A percentile compares a stretch with the other conserved stretches of the same genome.
Conservation (phyloP, 1,284 basidiomycete genomes). For the Rhizoctonia solani region DNA sequence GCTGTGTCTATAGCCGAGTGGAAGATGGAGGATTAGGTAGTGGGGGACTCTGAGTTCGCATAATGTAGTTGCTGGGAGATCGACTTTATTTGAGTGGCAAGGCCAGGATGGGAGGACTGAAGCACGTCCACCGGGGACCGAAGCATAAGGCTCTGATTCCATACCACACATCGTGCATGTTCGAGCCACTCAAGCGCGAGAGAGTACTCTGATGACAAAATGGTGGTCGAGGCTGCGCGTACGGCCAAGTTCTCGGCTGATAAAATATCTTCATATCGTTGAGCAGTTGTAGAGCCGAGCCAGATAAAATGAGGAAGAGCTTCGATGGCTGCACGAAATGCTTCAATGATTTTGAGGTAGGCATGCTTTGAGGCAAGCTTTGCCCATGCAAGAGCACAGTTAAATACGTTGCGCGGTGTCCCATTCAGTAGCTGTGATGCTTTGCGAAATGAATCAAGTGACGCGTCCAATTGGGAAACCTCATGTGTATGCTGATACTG, state of each 20-base stretch:
- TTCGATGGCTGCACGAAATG: conserved; percentile 2
- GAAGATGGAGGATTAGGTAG: background rate
- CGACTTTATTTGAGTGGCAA: background rate
- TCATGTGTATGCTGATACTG: background rate
- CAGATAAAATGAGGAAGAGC: conserved; percentile 27
- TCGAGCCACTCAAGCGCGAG: background rate
- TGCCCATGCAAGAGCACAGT: background rate
- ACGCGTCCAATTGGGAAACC: background rate
- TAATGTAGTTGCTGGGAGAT: background rate
- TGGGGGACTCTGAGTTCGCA: background rate
- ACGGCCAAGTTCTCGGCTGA: conserved; percentile 4
- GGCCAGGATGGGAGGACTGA: background rate
- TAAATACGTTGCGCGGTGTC: background rate
- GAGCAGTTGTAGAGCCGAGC: background rate
- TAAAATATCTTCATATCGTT: background rate
- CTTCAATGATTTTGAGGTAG: background rate
- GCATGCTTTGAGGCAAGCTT: background rate
- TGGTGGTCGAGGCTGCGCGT: conserved; percentile 11
- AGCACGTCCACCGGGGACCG: background rate
- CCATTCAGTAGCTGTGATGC: background rate
- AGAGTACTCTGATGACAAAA: background rate
- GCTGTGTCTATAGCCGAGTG: too few species aligned
- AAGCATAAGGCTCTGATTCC: background rate
- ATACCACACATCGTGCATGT: background rate
- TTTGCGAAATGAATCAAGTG: background rate